phyloP scores from a whole-genome alignment of 148 eudicot genomes.

The Drosera capensis region DNA sequence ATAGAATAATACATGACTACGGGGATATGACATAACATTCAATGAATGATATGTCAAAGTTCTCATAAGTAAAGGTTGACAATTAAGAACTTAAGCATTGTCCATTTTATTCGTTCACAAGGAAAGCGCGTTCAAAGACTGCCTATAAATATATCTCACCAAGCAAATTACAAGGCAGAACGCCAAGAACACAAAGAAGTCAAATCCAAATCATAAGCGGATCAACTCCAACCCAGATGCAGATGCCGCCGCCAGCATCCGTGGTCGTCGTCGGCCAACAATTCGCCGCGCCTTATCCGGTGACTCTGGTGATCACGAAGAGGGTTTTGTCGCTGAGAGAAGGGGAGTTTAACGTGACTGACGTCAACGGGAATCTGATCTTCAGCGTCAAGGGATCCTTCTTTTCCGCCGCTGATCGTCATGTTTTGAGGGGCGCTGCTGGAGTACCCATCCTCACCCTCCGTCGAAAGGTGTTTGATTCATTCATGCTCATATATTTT shows the following conservation, averaged over 20 bases:
- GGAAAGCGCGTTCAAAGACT: too few species aligned
- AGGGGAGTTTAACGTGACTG: slow-evolving; percentile 17
- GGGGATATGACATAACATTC: too few species aligned
- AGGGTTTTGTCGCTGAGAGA: slow-evolving; percentile 16
- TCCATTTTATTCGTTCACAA: too few species aligned
- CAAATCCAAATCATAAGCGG: too few species aligned
- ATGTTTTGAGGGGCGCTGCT: slow-evolving; percentile 11
- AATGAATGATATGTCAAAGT: too few species aligned
- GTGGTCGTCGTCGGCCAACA: slow-evolving; percentile 16
- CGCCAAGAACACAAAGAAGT: too few species aligned
- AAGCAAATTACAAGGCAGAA: too few species aligned
- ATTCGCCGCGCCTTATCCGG: slow-evolving; percentile 14
- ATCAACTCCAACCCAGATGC: not conserved
- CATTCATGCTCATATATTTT: too few species aligned
- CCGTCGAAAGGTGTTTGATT: slow-evolving; percentile 24
- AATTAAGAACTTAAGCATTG: too few species aligned
- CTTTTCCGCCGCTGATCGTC: slow-evolving; percentile 5
- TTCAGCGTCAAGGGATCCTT: slow-evolving; percentile 12
- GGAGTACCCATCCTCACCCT: slow-evolving; percentile 18
- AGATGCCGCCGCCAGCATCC: not conserved
- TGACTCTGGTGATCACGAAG: slow-evolving; percentile 14
- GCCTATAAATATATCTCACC: too few species aligned
- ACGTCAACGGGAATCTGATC: slow-evolving; percentile 17
- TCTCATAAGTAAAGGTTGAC: too few species aligned
- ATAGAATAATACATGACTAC: too few species aligned